A percentile compares a stretch with the other conserved stretches of the same genome.
Conservation (phyloP, 768 basidiomycete species). For the Boletus insuetus region DNA sequence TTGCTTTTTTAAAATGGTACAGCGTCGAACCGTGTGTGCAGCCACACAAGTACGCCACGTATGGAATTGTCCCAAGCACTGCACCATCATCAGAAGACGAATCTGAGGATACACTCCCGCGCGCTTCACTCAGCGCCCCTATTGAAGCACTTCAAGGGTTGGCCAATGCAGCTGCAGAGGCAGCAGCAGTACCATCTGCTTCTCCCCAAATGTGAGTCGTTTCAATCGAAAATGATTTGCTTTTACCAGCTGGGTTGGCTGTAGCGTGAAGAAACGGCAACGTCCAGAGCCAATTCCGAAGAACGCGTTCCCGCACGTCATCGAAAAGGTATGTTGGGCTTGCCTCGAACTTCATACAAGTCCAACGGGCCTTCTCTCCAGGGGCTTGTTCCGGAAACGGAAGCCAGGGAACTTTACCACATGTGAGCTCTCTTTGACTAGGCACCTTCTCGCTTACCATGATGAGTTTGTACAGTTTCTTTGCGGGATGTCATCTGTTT, state of each 20-base stretch:
- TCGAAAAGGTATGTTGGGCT: constrained; percentile 62
- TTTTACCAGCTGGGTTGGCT: background rate
- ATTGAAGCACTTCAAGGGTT: constrained; percentile 93
- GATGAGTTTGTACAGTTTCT: constrained; percentile 60
- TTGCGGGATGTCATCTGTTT: constrained; percentile 94
- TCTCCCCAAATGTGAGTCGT: constrained; percentile 53
- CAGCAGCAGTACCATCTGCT: constrained; percentile 74
- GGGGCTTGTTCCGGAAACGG: constrained; percentile 81
- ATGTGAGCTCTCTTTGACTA: constrained; percentile 53
- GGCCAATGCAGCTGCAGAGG: constrained; percentile 94
- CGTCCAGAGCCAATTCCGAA: constrained; percentile 78
- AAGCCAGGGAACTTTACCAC: constrained; percentile 89
- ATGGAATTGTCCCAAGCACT: constrained; percentile 84
- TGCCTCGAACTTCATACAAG: background rate
- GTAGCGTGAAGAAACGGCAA: constrained; percentile 73
- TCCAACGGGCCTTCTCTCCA: constrained; percentile 29
- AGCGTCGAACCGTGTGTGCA: constrained; percentile 32
- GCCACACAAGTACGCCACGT: constrained; percentile 89
- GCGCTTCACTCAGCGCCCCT: constrained; percentile 83
- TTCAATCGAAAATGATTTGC: background rate
- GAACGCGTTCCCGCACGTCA: constrained; percentile 85
- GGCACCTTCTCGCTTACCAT: background rate
- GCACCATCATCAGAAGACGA: constrained; percentile 88
- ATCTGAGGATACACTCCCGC: constrained; percentile 84
- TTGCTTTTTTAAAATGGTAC: constrained; percentile 7